Evolutionary conservation across 768 basidiomycete genomes (phyloP), one percentile per base, ranked within the genome.

Genomic region (Russula sp.): DNA sequence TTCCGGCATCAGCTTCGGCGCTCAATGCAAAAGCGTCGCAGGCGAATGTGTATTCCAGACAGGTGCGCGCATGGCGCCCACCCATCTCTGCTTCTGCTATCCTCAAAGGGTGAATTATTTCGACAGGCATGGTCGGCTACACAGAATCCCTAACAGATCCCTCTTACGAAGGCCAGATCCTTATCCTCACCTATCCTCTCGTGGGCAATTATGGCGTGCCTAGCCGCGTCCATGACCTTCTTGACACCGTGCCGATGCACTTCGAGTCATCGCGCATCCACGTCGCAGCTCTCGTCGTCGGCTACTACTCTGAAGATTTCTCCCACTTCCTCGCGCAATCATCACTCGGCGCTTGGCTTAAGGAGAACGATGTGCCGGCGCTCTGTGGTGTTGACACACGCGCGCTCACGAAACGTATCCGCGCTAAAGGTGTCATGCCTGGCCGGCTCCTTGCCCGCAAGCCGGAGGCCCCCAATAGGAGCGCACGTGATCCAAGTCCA

Each of bases 41-140:
- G 97, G 97, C 71, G 97, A 99, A 84, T 98, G 97, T 76, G 97
- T 99, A 72, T 99, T 99, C 79, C 96, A 98, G 80, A 99, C 97
- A 46, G 97, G 97, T 95, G 72, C 74, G 88, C 70, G 26, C 46
- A 26, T 16, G 5, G 56, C 57, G 26, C 62, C 57, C 57, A 24
- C 52, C 52, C 53, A 57, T 13, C 28, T 54, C 38, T 55, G 34
- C 42, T 62, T 63, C 44, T 64, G 57, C 22, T 24, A 30, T 61
- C 49, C 53, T 60, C 40, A 59, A n/a, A 57, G 64, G 63, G 62
- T 59, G 57, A 66, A 59, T 65, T 60, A n/a, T 26, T 51, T 67
- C 59, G 72, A 57, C 49, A 99, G 97, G 97, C 61, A 98, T 99
- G 96, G 94, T 98, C 62, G 97, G 97, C 34, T 99, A 99, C 76